Percentiles rank a stretch among this genome's conserved stretches.
Conservation (phyloP, 2,329 filamentous ascomycete species). For the Colletotrichum karsti region DNA sequence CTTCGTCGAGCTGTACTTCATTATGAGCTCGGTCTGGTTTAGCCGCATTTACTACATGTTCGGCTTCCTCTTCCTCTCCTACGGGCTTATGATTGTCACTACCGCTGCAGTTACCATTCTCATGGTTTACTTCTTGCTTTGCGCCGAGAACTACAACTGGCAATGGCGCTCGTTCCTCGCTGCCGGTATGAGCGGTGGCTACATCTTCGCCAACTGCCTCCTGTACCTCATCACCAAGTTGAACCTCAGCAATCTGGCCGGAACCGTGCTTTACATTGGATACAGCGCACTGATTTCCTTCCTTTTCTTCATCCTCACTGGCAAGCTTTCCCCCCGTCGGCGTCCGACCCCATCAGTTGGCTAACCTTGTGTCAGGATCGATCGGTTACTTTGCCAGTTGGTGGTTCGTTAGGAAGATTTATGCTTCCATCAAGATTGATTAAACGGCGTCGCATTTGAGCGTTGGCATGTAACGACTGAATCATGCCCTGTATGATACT, state of each 20-base stretch:
- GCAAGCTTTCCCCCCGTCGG: constrained; percentile 64
- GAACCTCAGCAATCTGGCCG: constrained; percentile 83
- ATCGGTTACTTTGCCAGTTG: constrained; percentile 97
- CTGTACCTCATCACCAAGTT: constrained; percentile 92
- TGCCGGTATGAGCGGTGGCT: constrained; percentile 87
- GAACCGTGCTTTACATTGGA: constrained; percentile 90
- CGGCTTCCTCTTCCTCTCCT: constrained; percentile 97
- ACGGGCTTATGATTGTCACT: constrained; percentile 96
- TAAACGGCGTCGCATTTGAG: constrained; percentile 48
- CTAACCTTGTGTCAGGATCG: constrained; percentile 66
- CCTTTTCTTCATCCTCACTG: constrained; percentile 92
- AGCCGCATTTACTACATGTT: constrained; percentile 99
- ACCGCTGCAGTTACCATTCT: constrained; percentile 91
- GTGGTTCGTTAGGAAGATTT: constrained; percentile 94
- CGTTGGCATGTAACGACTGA: background rate
- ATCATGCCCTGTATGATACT: constrained; percentile 17
- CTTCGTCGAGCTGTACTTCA: constrained; percentile 98
- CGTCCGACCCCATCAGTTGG: background rate
- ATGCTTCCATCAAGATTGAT: constrained; percentile 98
- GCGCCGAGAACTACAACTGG: constrained; percentile 98
- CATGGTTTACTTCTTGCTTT: constrained; percentile 95
- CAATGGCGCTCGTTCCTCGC: constrained; percentile 96
- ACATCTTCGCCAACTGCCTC: constrained; percentile 91
- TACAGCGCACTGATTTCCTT: constrained; percentile 92
- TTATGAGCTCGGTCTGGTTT: constrained; percentile 99